phyloP scores from a whole-genome alignment of 1,139 yeast species.

The Sugiyamaella xylanicola region DNA sequence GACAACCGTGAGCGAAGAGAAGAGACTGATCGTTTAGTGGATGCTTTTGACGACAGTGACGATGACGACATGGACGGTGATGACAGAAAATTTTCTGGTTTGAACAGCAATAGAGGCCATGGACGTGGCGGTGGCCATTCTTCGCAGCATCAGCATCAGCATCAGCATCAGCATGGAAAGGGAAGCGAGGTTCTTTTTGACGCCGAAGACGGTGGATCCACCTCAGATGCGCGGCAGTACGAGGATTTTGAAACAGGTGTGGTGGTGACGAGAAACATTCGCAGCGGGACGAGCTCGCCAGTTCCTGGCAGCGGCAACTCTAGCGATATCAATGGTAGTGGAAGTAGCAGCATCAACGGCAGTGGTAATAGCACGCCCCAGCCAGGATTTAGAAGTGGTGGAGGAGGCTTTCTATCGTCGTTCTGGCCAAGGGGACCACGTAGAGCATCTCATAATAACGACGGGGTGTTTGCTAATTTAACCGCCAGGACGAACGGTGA shows the following conservation, averaged over 20 bases:
- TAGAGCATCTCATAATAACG: conserved; percentile 45
- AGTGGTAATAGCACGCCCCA: background rate
- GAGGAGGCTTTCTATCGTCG: conserved; percentile 15
- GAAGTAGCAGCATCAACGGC: background rate
- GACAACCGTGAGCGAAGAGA: background rate
- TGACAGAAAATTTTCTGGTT: conserved; percentile 14
- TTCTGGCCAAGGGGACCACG: conserved; percentile 16
- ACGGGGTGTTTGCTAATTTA: conserved; percentile 91
- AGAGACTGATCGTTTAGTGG: conserved; percentile 18
- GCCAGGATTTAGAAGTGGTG: background rate
- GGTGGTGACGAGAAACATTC: conserved; percentile 12
- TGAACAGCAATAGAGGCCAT: background rate
- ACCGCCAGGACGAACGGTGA: conserved; percentile 65
- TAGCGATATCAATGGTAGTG: background rate
- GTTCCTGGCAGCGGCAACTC: background rate
- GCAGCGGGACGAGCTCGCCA: conserved; percentile 11
- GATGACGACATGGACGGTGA: conserved; percentile 22
- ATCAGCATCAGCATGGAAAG: background rate
- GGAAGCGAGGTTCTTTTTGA: conserved; percentile 13
- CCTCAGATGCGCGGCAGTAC: conserved; percentile 4
- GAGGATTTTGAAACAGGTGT: conserved; percentile 18
- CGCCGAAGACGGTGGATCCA: conserved; percentile 6
- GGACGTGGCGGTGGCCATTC: background rate
- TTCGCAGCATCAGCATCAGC: background rate
- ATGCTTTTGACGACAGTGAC: conserved; percentile 22